A percentile compares a stretch with the other conserved stretches of the same genome.
These are phyloP conservation scores for Lagerstroemia speciosa DNA, from an alignment of 345 rosid species.

Conservation along the genomic window DNA sequence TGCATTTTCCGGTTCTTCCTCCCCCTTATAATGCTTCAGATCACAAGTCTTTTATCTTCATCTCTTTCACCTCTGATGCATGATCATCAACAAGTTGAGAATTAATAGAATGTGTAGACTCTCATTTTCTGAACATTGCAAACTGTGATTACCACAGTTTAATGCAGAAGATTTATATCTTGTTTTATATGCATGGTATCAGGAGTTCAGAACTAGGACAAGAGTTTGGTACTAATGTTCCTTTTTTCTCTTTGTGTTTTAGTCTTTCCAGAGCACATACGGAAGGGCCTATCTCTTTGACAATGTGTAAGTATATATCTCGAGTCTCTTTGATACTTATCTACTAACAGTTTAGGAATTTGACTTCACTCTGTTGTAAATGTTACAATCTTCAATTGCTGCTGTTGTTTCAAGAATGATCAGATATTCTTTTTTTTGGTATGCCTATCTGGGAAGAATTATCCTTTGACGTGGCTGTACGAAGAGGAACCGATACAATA, in stretches of 20 bases:
- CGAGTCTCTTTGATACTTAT: background rate
- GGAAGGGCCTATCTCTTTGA: constrained; percentile 97
- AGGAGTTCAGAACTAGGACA: background rate
- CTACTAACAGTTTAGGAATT: background rate
- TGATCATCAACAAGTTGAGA: background rate
- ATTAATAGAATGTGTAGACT: background rate
- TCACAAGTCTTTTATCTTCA: background rate
- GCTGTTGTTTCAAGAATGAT: background rate
- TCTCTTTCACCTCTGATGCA: background rate
- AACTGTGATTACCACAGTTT: background rate
- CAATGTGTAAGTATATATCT: constrained; percentile 74
- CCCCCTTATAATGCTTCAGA: background rate
- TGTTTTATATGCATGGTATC: background rate
- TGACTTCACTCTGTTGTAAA: background rate
- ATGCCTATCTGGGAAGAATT: no score
- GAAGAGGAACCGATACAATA: background rate
- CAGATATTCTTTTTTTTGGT: background rate
- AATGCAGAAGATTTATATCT: background rate
- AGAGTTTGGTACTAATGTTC: no score
- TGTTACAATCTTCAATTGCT: background rate
- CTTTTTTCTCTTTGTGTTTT: background rate
- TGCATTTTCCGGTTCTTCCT: background rate
- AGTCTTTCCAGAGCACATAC: constrained; percentile 84
- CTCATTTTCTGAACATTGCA: background rate
- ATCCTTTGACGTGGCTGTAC: background rate